Conservation (phyloP, 2,329 filamentous ascomycete genomes). For the Amphichorda felina region DNA sequence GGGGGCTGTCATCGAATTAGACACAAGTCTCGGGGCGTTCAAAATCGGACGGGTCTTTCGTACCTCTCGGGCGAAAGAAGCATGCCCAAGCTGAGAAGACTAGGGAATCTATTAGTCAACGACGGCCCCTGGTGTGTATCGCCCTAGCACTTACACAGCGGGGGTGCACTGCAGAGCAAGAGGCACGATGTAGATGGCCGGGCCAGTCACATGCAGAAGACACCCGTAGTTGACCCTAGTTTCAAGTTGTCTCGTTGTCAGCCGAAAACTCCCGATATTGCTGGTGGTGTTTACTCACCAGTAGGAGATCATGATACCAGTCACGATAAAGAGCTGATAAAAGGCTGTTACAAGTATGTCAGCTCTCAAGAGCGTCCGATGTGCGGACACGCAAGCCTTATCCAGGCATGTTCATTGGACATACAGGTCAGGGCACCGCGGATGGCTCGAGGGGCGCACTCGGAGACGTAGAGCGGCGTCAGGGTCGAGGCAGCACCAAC, state of each 20-base stretch:
- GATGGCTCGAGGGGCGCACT: slow-evolving; percentile 37
- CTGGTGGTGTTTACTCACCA: slow-evolving; percentile 20
- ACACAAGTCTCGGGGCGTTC: not conserved
- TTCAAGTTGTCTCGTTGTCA: not conserved
- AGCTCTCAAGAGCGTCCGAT: no score
- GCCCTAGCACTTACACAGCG: slow-evolving; percentile 29
- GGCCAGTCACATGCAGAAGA: slow-evolving; percentile 30
- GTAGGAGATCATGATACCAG: slow-evolving; percentile 28
- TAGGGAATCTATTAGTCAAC: slow-evolving; percentile 5
- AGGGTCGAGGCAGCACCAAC: slow-evolving; percentile 36
- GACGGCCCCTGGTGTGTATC: not conserved
- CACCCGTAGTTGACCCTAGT: slow-evolving; percentile 42
- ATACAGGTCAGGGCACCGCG: slow-evolving; percentile 34
- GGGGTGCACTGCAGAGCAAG: slow-evolving; percentile 54
- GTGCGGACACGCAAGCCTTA: not conserved
- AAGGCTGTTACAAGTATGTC: slow-evolving; percentile 16
- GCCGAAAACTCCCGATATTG: not conserved
- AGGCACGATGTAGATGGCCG: slow-evolving; percentile 46
- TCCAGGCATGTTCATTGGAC: slow-evolving; percentile 3
- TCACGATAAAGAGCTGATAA: slow-evolving; percentile 37
- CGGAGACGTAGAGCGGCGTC: slow-evolving; percentile 32
- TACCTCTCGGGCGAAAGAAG: slow-evolving; percentile 40
- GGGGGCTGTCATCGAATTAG: slow-evolving; percentile 26
- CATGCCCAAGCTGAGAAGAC: slow-evolving; percentile 46
- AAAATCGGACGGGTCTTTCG: not conserved